Evolutionary conservation across 106 monocot species (phyloP).

Genomic region (Amphibolis antarctica): DNA sequence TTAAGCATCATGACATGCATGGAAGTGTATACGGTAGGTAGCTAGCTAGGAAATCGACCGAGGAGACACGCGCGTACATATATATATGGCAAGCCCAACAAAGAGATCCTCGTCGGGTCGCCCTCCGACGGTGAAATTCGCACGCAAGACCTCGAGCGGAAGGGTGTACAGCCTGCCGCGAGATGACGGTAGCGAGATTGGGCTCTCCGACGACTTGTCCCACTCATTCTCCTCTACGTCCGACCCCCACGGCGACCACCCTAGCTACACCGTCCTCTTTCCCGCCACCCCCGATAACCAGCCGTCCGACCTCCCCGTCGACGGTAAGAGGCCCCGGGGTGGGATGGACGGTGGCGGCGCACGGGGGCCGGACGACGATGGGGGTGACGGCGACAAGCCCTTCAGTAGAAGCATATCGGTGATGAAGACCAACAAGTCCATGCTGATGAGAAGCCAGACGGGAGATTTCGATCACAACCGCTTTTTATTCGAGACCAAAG

Average conservation of each 20-base stretch:
- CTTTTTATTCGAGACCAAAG: conserved; percentile 78
- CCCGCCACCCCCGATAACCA: conserved; percentile 95
- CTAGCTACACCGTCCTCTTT: conserved; percentile 82
- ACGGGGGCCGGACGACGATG: neutral
- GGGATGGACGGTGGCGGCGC: neutral
- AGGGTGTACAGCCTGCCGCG: conserved; percentile 41
- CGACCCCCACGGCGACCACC: conserved; percentile 45
- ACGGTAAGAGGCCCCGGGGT: conserved; percentile 2
- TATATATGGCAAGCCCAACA: neutral
- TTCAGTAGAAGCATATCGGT: conserved; percentile 39
- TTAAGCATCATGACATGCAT: no score
- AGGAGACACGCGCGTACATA: no score
- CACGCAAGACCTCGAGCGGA: conserved; percentile 59
- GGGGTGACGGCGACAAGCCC: conserved; percentile 7
- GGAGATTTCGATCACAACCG: conserved; percentile 82
- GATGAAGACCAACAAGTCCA: conserved; percentile 42
- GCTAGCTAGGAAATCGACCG: no score
- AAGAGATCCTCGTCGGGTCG: conserved; percentile 23
- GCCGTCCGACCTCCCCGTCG: conserved; percentile 31
- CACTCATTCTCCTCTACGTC: conserved; percentile 21
- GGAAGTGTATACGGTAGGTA: no score
- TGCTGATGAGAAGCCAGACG: conserved; percentile 72
- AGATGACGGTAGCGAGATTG: conserved; percentile 48
- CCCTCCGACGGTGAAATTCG: conserved; percentile 40
- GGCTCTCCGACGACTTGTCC: conserved; percentile 24